Evolutionary conservation across 805 yeast genomes (phyloP), one percentile per base, ranked within the genome.

Genomic region (Starmerella riodocensis): DNA sequence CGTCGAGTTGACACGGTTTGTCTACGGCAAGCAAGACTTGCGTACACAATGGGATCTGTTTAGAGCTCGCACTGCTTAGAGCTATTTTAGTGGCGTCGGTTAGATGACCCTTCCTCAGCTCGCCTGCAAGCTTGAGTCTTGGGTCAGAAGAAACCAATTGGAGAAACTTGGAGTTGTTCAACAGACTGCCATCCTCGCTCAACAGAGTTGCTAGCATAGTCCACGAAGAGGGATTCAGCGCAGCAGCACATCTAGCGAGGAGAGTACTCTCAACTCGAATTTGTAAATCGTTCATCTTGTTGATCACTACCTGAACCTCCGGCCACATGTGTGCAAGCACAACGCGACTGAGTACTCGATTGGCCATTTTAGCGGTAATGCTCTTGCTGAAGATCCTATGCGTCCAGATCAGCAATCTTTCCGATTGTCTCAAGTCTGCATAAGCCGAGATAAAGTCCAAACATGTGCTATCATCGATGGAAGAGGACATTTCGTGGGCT

Each of bases 151-250:
- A 11, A 11, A 28, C 9, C 7, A 28, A 28, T 13, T 29, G 17
- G 12, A 29, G 30, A 17, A 45, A 39, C 21, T 6, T 22, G 2
- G 43, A 22, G 4, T 17, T 14, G 13, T 45, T 41, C 5, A 45
- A 28, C 2, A 45, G 33, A 19, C 37, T 29, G 2, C 42, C 45
- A 36, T 45, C 43, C 14, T 28, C 31, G 31, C 31, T 16, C 16
- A 31, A n/a, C 26, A 31, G 9, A 7, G 11, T 19, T n/a, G 34
- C 34, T 4, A 31, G 25, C 16, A 4, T 6, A 6, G 21, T 6
- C 18, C 11, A 7, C n/a, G 11, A 4, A 19, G 13, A 6, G 6
- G 8, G 12, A 4, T 9, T 4, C 3, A n/a, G 24, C 1, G 40
- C 38, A 2, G 16, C 23, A 13, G 34, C 19, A 28, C 41, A 37